Percentiles rank a stretch among this genome's conserved stretches.
Conservation (phyloP, 2,329 filamentous ascomycete genomes). For the Pyrenophora seminiperda region DNA sequence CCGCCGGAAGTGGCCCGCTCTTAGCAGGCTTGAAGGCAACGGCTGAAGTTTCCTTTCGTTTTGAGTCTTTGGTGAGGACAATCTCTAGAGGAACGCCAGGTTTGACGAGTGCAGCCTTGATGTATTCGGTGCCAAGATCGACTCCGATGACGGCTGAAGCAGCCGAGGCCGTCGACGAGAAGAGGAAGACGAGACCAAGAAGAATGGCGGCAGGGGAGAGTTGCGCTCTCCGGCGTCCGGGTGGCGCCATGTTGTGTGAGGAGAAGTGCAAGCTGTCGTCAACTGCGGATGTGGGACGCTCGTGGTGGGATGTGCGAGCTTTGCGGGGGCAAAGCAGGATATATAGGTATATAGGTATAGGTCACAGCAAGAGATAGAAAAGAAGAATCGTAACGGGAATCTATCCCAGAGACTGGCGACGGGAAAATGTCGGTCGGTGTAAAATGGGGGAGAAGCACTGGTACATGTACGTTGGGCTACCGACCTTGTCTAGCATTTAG, state of each 20-base stretch:
- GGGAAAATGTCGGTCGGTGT: conserved; percentile 18
- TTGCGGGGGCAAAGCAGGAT: conserved; percentile 23
- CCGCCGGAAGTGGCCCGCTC: conserved; percentile 61
- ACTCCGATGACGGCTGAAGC: conserved; percentile 84
- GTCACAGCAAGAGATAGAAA: conserved; percentile 8
- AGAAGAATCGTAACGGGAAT: conserved; percentile 33
- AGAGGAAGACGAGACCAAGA: conserved; percentile 59
- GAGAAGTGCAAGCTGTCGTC: conserved; percentile 11
- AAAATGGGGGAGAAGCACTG: conserved; percentile 22
- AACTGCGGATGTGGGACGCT: conserved; percentile 7
- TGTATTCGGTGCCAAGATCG: conserved; percentile 93
- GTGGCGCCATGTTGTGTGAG: conserved; percentile 52
- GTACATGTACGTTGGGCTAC: conserved; percentile 24
- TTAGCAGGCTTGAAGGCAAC: conserved; percentile 91
- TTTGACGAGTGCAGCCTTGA: conserved; percentile 95
- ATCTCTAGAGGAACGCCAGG: conserved; percentile 97
- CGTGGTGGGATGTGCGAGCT: conserved; percentile 32
- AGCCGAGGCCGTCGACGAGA: conserved; percentile 62
- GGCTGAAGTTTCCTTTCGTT: conserved; percentile 90
- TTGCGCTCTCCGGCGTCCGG: conserved; percentile 50
- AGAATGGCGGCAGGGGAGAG: conserved; percentile 55
- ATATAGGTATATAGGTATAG: conserved; percentile 7
- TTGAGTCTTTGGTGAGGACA: conserved; percentile 95
- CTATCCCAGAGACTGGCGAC: conserved; percentile 28
- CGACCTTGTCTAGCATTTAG: conserved; percentile 24